Evolutionary conservation across 2,329 filamentous ascomycete species (phyloP).

Genomic region (Colletotrichum gigasporum): DNA sequence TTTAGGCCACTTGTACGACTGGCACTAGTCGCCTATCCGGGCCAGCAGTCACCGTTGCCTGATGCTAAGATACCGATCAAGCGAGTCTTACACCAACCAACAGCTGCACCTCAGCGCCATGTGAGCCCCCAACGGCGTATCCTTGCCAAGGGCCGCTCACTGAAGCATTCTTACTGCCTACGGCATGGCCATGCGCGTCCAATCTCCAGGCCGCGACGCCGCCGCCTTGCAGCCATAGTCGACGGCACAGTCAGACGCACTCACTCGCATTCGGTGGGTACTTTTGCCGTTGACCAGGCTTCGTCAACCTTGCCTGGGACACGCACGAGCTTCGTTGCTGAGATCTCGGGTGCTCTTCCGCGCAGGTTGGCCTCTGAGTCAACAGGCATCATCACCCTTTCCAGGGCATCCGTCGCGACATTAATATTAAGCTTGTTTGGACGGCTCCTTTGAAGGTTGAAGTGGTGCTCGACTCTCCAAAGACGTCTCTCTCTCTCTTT

Average conservation of each 20-base stretch:
- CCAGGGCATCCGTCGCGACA: background rate
- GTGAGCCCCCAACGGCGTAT: background rate
- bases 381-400: background rate
- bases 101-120: too few species aligned
- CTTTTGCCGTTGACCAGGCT: background rate
- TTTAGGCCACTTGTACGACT: background rate
- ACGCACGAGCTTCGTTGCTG: background rate
- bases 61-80: too few species aligned
- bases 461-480: background rate
- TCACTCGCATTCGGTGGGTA: background rate
- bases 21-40: background rate
- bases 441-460: background rate
- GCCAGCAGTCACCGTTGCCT: background rate
- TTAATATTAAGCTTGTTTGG: constrained; percentile 13
- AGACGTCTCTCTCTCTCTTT: background rate
- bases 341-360: background rate
- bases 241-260: background rate
- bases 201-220: background rate
- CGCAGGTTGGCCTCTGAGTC: background rate
- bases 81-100: too few species aligned
- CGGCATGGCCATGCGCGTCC: constrained; percentile 7
- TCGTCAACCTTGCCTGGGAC: background rate
- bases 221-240: background rate
- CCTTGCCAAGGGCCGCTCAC: background rate
- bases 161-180: background rate